phyloP scores from a whole-genome alignment of 2,329 filamentous ascomycete species.

The Pyrenochaeta sp. region DNA sequence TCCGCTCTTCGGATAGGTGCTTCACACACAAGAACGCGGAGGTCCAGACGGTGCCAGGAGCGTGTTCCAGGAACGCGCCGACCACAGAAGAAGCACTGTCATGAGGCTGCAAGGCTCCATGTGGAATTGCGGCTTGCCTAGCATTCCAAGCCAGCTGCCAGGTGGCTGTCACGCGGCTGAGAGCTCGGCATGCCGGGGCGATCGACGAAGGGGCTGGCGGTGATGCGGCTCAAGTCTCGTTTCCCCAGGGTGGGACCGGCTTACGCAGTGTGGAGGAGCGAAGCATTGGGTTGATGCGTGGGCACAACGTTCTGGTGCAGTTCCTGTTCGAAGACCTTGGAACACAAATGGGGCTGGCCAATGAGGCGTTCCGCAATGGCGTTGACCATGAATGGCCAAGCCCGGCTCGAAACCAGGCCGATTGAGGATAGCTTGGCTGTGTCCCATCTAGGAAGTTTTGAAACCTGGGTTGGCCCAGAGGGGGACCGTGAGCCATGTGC shows the following conservation, averaged over 20 bases:
- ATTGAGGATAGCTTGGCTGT: conserved; percentile 20
- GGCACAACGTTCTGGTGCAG: conserved; percentile 38
- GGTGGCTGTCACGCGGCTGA: conserved; percentile 27
- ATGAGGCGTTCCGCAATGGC: conserved; percentile 26
- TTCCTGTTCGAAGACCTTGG: conserved; percentile 34
- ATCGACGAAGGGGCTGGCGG: conserved; percentile 15
- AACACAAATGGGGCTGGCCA: conserved; percentile 37
- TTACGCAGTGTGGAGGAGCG: conserved; percentile 20
- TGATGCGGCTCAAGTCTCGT: conserved; percentile 45
- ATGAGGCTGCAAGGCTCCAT: conserved; percentile 37
- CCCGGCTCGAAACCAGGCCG: conserved; percentile 33
- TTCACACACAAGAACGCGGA: conserved; percentile 41
- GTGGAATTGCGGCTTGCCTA: conserved; percentile 19
- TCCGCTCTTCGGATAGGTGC: conserved; percentile 32
- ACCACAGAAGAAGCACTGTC: conserved; percentile 30
- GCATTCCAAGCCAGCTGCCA: conserved; percentile 29
- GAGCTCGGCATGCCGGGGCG: conserved; percentile 22
- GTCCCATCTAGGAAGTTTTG: conserved; percentile 24
- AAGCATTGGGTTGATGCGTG: conserved; percentile 31
- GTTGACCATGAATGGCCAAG: conserved; percentile 39
- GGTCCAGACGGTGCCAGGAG: conserved; percentile 43
- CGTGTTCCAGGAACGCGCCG: conserved; percentile 24
- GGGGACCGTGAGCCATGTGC: conserved; percentile 20
- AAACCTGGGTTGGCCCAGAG: conserved; percentile 29
- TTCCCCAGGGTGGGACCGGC: conserved; percentile 29